A percentile compares a stretch with the other conserved stretches of the same genome.
These are phyloP conservation scores for Fusarium azukiicola DNA, from an alignment of 2,329 filamentous ascomycete genomes.

Conservation along the genomic window DNA sequence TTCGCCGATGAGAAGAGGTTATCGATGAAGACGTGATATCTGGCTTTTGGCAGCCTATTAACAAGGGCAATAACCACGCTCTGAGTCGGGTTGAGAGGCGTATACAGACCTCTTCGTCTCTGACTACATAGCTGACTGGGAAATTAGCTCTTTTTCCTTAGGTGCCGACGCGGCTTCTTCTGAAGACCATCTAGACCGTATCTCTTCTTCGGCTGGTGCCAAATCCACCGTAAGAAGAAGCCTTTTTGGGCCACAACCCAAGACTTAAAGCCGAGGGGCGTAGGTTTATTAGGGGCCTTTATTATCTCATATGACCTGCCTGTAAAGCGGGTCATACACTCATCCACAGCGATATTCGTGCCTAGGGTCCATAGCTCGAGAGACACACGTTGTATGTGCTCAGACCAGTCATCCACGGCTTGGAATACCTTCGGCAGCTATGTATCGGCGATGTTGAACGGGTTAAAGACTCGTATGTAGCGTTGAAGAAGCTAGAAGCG, in stretches of 20 bases:
- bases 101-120: background rate
- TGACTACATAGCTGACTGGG: background rate
- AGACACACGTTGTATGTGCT: background rate
- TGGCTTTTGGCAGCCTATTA: constrained; percentile 27
- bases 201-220: background rate
- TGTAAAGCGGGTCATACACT: constrained; percentile 19
- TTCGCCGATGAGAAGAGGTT: constrained; percentile 34
- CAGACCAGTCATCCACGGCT: background rate
- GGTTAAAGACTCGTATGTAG: background rate
- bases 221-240: background rate
- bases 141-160: too few relatives aligned
- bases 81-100: constrained; percentile 31
- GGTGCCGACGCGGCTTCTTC: background rate
- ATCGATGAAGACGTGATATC: constrained; percentile 37
- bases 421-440: background rate
- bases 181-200: background rate
- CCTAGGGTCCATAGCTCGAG: background rate
- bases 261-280: constrained; percentile 11
- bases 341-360: constrained; percentile 11
- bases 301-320: constrained; percentile 10
- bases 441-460: background rate
- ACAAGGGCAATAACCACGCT: constrained; percentile 36
- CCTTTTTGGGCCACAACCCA: constrained; percentile 17
- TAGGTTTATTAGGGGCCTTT: constrained; percentile 2
- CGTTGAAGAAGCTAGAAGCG: background rate